Evolutionary conservation across 116 monocot species (phyloP), one percentile per base, ranked within the genome.

Genomic region (Posidonia oceanica): DNA sequence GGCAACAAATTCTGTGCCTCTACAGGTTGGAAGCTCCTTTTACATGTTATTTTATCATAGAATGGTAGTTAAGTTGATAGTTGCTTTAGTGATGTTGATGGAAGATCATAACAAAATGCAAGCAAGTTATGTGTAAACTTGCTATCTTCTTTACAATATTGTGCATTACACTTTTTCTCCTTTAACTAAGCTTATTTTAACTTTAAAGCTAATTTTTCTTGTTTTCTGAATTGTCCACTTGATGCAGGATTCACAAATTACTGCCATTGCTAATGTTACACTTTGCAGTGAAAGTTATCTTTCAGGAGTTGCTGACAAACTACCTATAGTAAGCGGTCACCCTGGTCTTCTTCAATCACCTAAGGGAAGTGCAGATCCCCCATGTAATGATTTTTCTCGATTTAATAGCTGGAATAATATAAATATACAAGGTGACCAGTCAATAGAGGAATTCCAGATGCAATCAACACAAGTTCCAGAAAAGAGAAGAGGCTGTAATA

Each of bases 181-280:
- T 29, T 29, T 1, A 29, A 29, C 1, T 29, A 29, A 0, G 29
- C 29, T 48, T 48, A 48, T 12, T 48, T 7, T 10, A 48, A 48
- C 41, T 54, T 54, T 53, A 29, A 29, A 29, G 1, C 29, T 29
- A 29, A 29, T 29, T 29, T 29, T 29, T 29, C 1, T 29, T 29
- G 29, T 29, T 29, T 29, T 29, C 29, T 29, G 29, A 29, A 29
- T 42, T 76, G 3, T 69, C 16, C 65, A 40, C 64, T 52, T 53
- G 41, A 65, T 14, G 86, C 29, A 98, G 97, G 97, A 98, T 69
- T 83, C 84, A 63, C 93, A 89, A 69, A 85, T 90, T 79, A 85
- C 97, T 69, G 89, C 89, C 52, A 78, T 90, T 71, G 87, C 93
- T 72, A 90, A 84, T 84, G 90, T 83, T 73, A 68, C 74, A 64